Conservation (phyloP, 148 eudicot genomes). For the Fagopyrum esculentum region DNA sequence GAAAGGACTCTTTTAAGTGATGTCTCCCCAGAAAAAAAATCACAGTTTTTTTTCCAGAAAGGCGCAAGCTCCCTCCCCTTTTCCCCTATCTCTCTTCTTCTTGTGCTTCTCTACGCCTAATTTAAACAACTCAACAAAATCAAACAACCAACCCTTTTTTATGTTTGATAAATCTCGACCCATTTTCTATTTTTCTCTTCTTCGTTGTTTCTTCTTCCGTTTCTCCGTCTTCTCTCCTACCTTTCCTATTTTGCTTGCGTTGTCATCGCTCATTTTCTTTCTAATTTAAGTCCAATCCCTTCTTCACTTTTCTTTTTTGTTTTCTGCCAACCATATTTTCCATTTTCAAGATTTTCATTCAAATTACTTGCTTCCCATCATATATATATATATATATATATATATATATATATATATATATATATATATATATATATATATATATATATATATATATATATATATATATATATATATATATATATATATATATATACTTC, state of each 20-base stretch:
- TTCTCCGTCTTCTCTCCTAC: neutral
- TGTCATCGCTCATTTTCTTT: slow-evolving; percentile 14
- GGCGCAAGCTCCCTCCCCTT: slow-evolving; percentile 25
- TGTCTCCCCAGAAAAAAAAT: slow-evolving; percentile 20
- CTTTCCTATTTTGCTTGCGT: slow-evolving; percentile 6
- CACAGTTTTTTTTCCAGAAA: slow-evolving; percentile 17
- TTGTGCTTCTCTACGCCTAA: neutral
- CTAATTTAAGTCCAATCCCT: slow-evolving; percentile 8
- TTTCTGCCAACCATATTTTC: slow-evolving; percentile 2
- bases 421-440: too few relatives aligned
- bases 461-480: too few relatives aligned
- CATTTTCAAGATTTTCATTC: neutral
- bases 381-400: too few relatives aligned
- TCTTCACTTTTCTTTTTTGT: slow-evolving; percentile 14
- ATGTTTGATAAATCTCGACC: neutral
- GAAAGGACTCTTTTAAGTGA: slow-evolving; percentile 8
- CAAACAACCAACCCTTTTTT: neutral
- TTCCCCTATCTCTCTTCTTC: slow-evolving; percentile 16
- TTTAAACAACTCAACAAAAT: slow-evolving; percentile 5
- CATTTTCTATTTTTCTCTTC: neutral
- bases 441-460: too few relatives aligned
- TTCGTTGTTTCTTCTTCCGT: neutral
- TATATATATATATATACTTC: too few relatives aligned
- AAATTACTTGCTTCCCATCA: too few relatives aligned
- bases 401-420: too few relatives aligned